Evolutionary conservation across 495 filamentous ascomycete genomes (phyloP).

Genomic region (Annulohypoxylon maeteangense): DNA sequence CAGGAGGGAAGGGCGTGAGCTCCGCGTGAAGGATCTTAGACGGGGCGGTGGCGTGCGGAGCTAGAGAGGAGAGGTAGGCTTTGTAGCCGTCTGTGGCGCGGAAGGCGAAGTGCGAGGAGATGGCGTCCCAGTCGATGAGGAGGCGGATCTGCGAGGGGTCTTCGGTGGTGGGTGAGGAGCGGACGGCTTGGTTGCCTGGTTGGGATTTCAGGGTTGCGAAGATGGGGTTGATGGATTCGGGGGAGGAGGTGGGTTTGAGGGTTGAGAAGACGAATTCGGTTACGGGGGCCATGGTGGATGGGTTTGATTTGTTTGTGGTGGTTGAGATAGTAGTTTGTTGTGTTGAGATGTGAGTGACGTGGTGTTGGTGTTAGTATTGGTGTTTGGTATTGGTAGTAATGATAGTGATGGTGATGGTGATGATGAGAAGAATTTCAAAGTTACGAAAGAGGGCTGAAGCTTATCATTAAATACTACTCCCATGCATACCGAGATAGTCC

Average conservation of each 20-base stretch:
- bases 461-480: conserved; percentile 9
- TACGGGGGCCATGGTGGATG: conserved; percentile 32
- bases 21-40: conserved; percentile 20
- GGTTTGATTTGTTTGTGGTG: background rate
- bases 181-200: conserved; percentile 19
- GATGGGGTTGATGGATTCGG: conserved; percentile 3
- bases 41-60: background rate
- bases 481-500: background rate
- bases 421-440: background rate
- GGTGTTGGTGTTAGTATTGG: no score
- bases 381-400: no score
- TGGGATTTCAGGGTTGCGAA: conserved; percentile 1
- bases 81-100: background rate
- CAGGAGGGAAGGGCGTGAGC: conserved; percentile 21
- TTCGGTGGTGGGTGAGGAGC: conserved; percentile 10
- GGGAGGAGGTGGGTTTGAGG: conserved; percentile 11
- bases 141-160: conserved; percentile 19
- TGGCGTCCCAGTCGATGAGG: conserved; percentile 35
- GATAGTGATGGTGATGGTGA: background rate
- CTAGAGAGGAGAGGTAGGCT: background rate
- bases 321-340: background rate
- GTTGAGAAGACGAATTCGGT: conserved; percentile 22
- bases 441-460: background rate
- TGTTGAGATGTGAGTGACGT: background rate
- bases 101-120: conserved; percentile 17